Percentiles rank a stretch among this genome's conserved stretches.
Evolutionary conservation across 306 rosid genomes (phyloP).

Genomic region (Biancaea sappan): DNA sequence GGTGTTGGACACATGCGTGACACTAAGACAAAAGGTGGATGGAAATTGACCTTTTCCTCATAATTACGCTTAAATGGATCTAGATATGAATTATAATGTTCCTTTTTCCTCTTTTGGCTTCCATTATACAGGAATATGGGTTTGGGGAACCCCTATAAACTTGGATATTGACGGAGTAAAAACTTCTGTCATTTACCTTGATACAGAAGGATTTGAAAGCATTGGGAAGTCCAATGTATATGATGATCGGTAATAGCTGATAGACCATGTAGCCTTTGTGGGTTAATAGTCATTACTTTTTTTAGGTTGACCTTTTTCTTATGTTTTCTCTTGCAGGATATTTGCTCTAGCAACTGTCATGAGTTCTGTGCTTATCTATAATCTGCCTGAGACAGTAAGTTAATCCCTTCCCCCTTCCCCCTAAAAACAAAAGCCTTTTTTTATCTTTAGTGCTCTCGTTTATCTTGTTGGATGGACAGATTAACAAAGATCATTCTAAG

Average conservation of each 20-base stretch:
- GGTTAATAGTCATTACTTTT: slow-evolving; percentile 15
- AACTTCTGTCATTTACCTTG: slow-evolving; percentile 91
- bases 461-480: slow-evolving; percentile 32
- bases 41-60: slow-evolving; percentile 32
- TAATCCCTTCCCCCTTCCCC: not conserved
- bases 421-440: slow-evolving; percentile 3
- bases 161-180: slow-evolving; percentile 78
- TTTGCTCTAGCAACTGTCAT: slow-evolving; percentile 93
- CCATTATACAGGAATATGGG: slow-evolving; percentile 78
- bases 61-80: slow-evolving; percentile 32
- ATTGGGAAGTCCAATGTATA: slow-evolving; percentile 94
- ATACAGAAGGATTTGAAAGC: slow-evolving; percentile 98
- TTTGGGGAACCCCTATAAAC: slow-evolving; percentile 93
- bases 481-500: slow-evolving; percentile 14
- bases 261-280: slow-evolving; percentile 28
- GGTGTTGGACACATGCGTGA: slow-evolving; percentile 99
- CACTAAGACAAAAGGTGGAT: slow-evolving; percentile 89
- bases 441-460: slow-evolving; percentile 25
- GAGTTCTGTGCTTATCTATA: slow-evolving; percentile 95
- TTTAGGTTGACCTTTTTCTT: slow-evolving; percentile 22
- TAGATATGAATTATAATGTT: slow-evolving; percentile 16
- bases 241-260: slow-evolving; percentile 85
- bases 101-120: slow-evolving; percentile 27
- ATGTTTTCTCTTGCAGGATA: slow-evolving; percentile 64
- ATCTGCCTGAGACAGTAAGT: slow-evolving; percentile 94